Evolutionary conservation across 192 early-diverging fungal genomes (phyloP), one percentile per base, ranked within the genome.

Genomic region (Phlyctochytrium arcticum): DNA sequence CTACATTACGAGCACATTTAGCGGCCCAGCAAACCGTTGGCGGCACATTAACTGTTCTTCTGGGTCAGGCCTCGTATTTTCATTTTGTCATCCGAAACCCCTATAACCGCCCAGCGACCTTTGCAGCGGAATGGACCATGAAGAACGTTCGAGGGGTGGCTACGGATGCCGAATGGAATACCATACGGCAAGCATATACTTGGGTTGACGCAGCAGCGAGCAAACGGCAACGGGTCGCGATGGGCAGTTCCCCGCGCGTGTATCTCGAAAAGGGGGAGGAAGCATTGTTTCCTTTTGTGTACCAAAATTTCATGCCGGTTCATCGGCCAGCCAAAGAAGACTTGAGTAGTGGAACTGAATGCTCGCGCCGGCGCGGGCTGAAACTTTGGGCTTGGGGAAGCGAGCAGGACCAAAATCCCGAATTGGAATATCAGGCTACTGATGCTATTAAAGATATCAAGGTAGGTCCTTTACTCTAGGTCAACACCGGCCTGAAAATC

Each of bases 61-160:
- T 80, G 53, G 81, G 78, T 6, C 74, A 76, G 48, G 78, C 70
- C 1, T 47, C 67, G 24, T 80, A 37, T 60, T 65, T 80, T 48
- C 75, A 82, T 36, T 80, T 68, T 34, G 5, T 65, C 3, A 49
- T 80, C 31, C 54, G 48, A 26, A 83, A 83, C 50, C 77, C 78
- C 23, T 80, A 77, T 57, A 67, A 59, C 27, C 44, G 44, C 21
- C 70, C 81, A 15, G 60, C 69, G 17, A 68, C 37, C 19, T 81
- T 83, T 34, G 64, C 60, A 24, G 73, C 80, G n/a, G 10, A 15
- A 5, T 82, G 80, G 80, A 53, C 68, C n/a, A 72, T 77, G 46
- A 50, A 57, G 0, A 73, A 78, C 30, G 48, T 82, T 17, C 51
- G 80, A 63, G 54, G 42, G 3, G 50, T 69, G 15, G 9, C 47